A percentile compares a stretch with the other conserved stretches of the same genome.
phyloP scores from a whole-genome alignment of 768 basidiomycete species.

The Phlegmacium glaucopus region DNA sequence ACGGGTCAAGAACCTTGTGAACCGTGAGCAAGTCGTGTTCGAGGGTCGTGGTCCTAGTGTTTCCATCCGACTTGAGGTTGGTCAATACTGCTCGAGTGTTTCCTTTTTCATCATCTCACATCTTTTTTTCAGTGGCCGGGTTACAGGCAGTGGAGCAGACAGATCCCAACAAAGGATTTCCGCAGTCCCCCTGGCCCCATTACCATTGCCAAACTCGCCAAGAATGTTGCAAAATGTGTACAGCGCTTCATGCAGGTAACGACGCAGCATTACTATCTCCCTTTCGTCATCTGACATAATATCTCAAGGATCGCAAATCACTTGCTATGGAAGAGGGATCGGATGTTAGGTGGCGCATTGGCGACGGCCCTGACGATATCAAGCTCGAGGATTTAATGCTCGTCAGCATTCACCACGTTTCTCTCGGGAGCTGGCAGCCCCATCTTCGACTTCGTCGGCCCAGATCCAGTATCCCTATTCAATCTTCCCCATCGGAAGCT shows the following conservation, averaged over 20 bases:
- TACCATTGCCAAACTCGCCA: conserved; percentile 71
- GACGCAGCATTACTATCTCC: background rate
- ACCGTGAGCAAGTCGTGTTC: conserved; percentile 67
- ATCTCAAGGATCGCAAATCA: conserved; percentile 16
- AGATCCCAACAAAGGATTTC: conserved; percentile 82
- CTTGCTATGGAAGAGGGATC: conserved; percentile 55
- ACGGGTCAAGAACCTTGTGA: conserved; percentile 49
- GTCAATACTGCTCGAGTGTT: conserved; percentile 13
- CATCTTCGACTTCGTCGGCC: conserved; percentile 59
- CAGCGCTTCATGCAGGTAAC: conserved; percentile 53
- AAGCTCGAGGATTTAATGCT: conserved; percentile 65
- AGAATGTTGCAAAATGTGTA: conserved; percentile 77
- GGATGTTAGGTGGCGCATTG: conserved; percentile 63
- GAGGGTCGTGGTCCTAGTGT: conserved; percentile 74
- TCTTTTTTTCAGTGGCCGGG: conserved; percentile 64
- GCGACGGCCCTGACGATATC: conserved; percentile 46
- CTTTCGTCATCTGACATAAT: background rate
- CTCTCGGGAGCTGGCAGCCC: conserved; percentile 81
- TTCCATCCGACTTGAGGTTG: conserved; percentile 72
- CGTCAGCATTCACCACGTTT: conserved; percentile 80
- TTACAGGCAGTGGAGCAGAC: conserved; percentile 72
- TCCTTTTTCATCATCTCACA: conserved; percentile 4
- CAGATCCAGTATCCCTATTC: background rate
- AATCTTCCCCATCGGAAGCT: too few relatives aligned
- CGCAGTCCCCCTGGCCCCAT: conserved; percentile 75